Evolutionary conservation across 345 rosid genomes (phyloP).

Genomic region (Psidium guajava): DNA sequence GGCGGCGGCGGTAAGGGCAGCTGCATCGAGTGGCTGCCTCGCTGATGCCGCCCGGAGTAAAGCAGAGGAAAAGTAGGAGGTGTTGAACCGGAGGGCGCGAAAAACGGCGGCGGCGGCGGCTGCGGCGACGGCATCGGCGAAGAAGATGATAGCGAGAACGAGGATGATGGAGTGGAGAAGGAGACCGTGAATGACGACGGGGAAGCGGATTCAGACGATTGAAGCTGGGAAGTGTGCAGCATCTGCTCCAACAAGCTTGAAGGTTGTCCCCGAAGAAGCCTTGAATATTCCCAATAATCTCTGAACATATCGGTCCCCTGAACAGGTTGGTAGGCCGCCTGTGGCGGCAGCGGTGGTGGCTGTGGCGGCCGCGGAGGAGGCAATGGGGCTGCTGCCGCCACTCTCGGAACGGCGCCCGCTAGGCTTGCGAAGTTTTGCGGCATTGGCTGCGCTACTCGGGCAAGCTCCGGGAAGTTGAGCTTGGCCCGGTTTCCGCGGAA

Average conservation of each 20-base stretch:
- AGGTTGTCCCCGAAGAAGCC: slow-evolving; percentile 7
- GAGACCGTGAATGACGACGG: not conserved
- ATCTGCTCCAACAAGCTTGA: not conserved
- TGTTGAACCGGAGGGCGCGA: not conserved
- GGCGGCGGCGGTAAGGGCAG: not conserved
- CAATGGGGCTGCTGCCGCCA: not conserved
- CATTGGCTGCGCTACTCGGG: not conserved
- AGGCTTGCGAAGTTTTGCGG: not conserved
- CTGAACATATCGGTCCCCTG: not conserved
- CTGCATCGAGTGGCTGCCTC: not conserved
- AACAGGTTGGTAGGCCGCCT: not conserved
- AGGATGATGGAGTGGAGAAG: not conserved
- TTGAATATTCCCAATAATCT: slow-evolving; percentile 5
- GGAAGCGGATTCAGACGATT: not conserved
- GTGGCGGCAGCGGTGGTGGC: not conserved
- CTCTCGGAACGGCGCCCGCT: not conserved
- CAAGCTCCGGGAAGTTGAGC: slow-evolving; percentile 10
- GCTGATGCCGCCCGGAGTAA: not conserved
- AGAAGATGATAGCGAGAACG: not conserved
- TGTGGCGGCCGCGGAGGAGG: not conserved
- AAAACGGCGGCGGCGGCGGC: not conserved
- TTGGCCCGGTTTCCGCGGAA: slow-evolving; percentile 7
- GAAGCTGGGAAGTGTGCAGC: not conserved
- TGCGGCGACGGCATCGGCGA: not conserved
- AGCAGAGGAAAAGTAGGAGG: not conserved